Percentiles rank a stretch among this genome's conserved stretches.
Evolutionary conservation across 73 alveolate genomes (phyloP).

Genomic region (Paramecium pentaurelia): DNA sequence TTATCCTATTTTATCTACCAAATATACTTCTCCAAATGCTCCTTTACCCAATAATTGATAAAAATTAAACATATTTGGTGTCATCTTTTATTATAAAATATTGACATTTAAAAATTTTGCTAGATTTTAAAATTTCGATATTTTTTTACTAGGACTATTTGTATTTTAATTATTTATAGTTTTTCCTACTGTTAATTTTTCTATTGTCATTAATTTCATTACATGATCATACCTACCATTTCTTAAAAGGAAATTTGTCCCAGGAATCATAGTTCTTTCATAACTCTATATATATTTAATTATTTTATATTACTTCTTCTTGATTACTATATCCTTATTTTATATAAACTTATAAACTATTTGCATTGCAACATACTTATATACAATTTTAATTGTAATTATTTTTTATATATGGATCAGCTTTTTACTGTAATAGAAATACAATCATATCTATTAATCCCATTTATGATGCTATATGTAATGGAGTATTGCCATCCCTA

Average conservation of each 20-base stretch:
- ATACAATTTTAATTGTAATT: constrained; percentile 68
- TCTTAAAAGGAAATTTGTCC: constrained; percentile 47
- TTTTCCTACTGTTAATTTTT: neutral
- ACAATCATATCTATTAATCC: constrained; percentile 75
- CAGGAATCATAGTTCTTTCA: constrained; percentile 64
- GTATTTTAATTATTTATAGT: neutral
- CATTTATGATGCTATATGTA: constrained; percentile 79
- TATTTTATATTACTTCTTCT: neutral
- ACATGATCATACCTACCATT: constrained; percentile 65
- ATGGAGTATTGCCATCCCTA: constrained; percentile 85
- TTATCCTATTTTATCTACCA: constrained; percentile 80
- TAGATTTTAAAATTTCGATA: constrained; percentile 24
- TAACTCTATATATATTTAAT: constrained; percentile 28
- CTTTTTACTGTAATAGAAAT: constrained; percentile 67
- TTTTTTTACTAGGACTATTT: neutral
- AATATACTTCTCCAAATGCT: constrained; percentile 63
- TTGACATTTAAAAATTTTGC: neutral
- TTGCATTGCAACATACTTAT: constrained; percentile 65
- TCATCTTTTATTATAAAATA: neutral
- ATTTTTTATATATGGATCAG: constrained; percentile 69
- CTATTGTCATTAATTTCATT: neutral
- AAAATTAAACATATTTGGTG: constrained; percentile 69
- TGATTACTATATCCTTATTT: constrained; percentile 43
- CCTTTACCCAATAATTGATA: constrained; percentile 58
- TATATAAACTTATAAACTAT: constrained; percentile 54